A percentile compares a stretch with the other conserved stretches of the same genome.
Evolutionary conservation across 495 filamentous ascomycete species (phyloP).

Genomic region (Hypomontagnella monticulosa): DNA sequence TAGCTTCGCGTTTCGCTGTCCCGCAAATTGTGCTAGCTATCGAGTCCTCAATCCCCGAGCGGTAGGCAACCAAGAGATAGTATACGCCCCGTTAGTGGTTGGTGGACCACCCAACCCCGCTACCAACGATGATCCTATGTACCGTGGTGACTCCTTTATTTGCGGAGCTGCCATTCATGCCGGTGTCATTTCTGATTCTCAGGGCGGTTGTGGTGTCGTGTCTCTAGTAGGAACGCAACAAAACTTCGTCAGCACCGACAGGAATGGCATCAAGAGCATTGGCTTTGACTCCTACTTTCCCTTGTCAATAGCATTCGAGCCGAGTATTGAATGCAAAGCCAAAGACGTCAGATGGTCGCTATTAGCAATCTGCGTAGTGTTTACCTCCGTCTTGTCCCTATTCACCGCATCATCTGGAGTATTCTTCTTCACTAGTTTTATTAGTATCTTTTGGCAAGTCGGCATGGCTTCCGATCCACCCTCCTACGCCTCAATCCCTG

Average conservation of each 20-base stretch:
- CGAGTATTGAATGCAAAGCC: slow-evolving; percentile 61
- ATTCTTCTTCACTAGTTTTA: slow-evolving; percentile 77
- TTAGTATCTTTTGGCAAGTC: slow-evolving; percentile 79
- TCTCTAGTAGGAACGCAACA: slow-evolving; percentile 72
- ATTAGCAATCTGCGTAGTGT: slow-evolving; percentile 75
- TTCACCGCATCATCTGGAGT: slow-evolving; percentile 73
- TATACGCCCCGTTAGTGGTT: slow-evolving; percentile 76
- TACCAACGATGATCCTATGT: slow-evolving; percentile 60
- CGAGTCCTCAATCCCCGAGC: slow-evolving; percentile 75
- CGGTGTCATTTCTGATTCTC: slow-evolving; percentile 71
- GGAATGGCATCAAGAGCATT: slow-evolving; percentile 72
- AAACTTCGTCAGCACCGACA: slow-evolving; percentile 66
- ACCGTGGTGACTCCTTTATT: slow-evolving; percentile 85
- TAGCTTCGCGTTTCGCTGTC: slow-evolving; percentile 79
- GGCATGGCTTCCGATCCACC: slow-evolving; percentile 83
- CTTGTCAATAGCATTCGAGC: slow-evolving; percentile 72
- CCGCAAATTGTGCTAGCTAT: slow-evolving; percentile 74
- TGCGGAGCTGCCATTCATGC: slow-evolving; percentile 84
- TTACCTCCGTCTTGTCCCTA: slow-evolving; percentile 71
- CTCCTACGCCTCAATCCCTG: slow-evolving; percentile 56
- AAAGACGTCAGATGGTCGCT: slow-evolving; percentile 77
- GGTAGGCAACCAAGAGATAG: slow-evolving; percentile 76
- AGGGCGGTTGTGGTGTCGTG: slow-evolving; percentile 81
- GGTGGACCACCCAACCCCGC: slow-evolving; percentile 70
- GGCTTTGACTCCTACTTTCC: slow-evolving; percentile 82